phyloP scores from a whole-genome alignment of 2,329 filamentous ascomycete genomes.

The Cytospora schulzeri region DNA sequence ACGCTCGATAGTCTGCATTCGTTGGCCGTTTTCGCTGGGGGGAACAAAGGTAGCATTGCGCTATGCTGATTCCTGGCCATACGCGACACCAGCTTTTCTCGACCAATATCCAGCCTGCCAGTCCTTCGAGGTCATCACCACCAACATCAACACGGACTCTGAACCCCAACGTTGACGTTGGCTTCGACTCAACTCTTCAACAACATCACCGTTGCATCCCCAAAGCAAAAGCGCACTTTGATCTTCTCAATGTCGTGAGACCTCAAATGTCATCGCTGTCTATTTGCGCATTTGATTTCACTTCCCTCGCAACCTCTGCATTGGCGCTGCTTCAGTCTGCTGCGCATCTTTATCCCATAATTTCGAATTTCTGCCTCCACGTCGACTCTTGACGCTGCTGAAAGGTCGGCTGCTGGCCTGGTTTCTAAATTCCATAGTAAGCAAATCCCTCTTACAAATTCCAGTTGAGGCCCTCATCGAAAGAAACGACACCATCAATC shows the following conservation, averaged over 20 bases:
- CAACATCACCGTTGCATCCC: not conserved
- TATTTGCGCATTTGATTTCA: slow-evolving; percentile 12
- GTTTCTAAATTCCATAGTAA: not conserved
- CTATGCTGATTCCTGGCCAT: slow-evolving; percentile 14
- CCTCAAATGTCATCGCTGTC: not conserved
- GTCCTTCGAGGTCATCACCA: slow-evolving; percentile 20
- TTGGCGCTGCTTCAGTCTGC: not conserved
- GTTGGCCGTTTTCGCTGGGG: slow-evolving; percentile 11
- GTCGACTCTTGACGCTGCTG: not conserved
- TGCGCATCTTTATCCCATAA: too few relatives aligned
- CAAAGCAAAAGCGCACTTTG: not conserved
- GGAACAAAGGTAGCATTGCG: slow-evolving; percentile 15
- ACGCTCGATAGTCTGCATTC: slow-evolving; percentile 1
- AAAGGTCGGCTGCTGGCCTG: not conserved
- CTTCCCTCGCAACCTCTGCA: not conserved
- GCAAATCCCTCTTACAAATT: not conserved
- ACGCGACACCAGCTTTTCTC: slow-evolving; percentile 17
- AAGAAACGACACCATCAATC: not conserved
- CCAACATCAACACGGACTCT: slow-evolving; percentile 10
- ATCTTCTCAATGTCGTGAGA: slow-evolving; percentile 9
- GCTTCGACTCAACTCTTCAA: not conserved
- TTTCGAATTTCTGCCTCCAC: not conserved
- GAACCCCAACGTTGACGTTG: slow-evolving; percentile 12
- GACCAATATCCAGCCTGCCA: slow-evolving; percentile 7
- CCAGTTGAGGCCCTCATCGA: not conserved